Conservation (phyloP, 176 grass and related monocot species). For the Avena sativa region DNA sequence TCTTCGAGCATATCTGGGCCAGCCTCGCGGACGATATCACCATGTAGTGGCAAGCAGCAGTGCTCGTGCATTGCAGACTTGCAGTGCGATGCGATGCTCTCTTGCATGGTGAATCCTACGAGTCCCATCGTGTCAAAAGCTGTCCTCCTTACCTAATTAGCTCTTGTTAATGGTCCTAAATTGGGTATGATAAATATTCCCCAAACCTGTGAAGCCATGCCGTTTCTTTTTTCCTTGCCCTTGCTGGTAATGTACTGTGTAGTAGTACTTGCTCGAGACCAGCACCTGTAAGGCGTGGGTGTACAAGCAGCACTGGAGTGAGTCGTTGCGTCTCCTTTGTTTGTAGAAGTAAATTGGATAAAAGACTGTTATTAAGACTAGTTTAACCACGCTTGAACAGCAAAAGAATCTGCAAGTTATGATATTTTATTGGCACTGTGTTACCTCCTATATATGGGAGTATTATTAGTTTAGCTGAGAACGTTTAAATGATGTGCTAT, state of each 20-base stretch:
- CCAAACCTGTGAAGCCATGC: conserved; percentile 29
- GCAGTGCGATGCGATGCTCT: background rate
- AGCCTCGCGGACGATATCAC: conserved; percentile 57
- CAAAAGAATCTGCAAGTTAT: background rate
- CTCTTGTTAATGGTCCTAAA: conserved; percentile 44
- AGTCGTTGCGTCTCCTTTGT: background rate
- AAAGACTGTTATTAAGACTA: background rate
- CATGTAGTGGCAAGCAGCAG: conserved; percentile 52
- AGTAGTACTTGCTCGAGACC: conserved; percentile 6
- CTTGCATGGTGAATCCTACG: conserved; percentile 35
- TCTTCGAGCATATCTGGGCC: conserved; percentile 85
- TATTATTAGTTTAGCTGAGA: background rate
- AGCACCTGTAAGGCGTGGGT: background rate
- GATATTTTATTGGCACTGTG: background rate
- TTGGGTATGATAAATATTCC: conserved; percentile 34
- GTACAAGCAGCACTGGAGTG: background rate
- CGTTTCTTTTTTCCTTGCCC: background rate
- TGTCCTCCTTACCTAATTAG: conserved; percentile 26
- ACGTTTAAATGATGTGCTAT: background rate
- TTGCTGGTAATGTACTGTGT: background rate
- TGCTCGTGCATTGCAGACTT: background rate
- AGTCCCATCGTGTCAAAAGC: conserved; percentile 23
- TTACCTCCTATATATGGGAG: background rate
- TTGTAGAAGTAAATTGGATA: conserved; percentile 15
- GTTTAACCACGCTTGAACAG: background rate